These are phyloP conservation scores for Eucalyptus tenuipes DNA, from an alignment of 345 rosid genomes.

Conservation along the genomic window DNA sequence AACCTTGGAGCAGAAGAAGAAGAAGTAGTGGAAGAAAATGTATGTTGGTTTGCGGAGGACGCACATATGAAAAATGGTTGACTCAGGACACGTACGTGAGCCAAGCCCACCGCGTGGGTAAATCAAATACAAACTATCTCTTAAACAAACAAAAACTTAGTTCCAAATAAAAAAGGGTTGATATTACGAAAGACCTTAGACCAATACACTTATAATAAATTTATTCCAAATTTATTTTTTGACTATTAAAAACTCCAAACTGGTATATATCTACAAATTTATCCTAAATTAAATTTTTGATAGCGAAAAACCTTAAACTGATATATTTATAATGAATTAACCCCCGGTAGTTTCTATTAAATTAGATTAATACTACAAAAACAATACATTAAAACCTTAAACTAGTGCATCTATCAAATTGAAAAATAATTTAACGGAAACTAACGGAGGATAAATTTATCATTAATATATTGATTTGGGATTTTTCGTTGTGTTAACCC, in stretches of 20 bases:
- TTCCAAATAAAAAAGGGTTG: fast-evolving
- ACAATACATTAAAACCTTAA: no score
- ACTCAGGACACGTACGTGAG: not conserved
- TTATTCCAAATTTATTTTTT: fast-evolving
- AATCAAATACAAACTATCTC: not conserved
- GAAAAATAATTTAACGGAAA: fast-evolving
- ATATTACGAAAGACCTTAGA: fast-evolving
- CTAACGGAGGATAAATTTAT: fast-evolving
- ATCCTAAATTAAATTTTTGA: not conserved
- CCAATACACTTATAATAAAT: fast-evolving
- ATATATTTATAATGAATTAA: no score
- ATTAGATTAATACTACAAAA: no score
- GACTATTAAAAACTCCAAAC: fast-evolving
- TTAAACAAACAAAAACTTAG: not conserved
- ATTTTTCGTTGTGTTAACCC: not conserved
- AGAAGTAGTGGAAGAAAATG: not conserved
- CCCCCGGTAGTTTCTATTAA: fast-evolving
- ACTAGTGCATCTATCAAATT: fast-evolving
- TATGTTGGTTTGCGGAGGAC: not conserved
- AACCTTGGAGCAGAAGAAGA: not conserved
- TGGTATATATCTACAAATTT: fast-evolving
- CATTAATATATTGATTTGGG: fast-evolving
- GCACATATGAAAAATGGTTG: not conserved
- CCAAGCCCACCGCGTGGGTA: not conserved
- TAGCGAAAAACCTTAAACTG: fast-evolving